Base-by-base conservation (phyloP, 805 yeast species). In the Kodamaea kaohsiungensis region DNA sequence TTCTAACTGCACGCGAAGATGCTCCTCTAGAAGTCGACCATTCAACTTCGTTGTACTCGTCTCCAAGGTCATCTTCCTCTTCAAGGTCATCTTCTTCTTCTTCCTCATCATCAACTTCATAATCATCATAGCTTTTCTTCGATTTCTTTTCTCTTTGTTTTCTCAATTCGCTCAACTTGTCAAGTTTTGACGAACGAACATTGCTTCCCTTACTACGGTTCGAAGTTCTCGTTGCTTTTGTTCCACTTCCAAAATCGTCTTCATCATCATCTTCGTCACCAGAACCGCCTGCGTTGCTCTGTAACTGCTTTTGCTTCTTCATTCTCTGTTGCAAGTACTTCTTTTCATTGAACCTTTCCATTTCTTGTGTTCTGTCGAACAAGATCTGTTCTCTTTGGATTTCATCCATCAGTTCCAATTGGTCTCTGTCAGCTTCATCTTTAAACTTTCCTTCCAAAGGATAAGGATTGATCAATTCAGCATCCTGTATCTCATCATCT, bases 371-470 rank as follows among this genome's bases (percentile, higher is more conserved):
- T 71, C 99, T 89, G 53, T 93, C 98, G 63, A 90, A 95, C 53
- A 95, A 80, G 53, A 91, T 83, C 61, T 88, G 86, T 75, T 95
- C 99, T 65, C 98, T 87, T 64, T 89, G 89, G 69, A 95, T 83
- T 76, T 95, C 99, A 53, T 93, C 96, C 85, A 95, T 80, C 48
- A 79, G 85, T 64, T 89, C 74, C 60, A 82, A 75, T 52, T 76
- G 70, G 1, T 74, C 84, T 56, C 89, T 81, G 71, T 95, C 99
- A 7, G 75, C 78, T 52, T 85, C 96, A 69, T 91, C 87, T 63
- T 86, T 89, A 75, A 86, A 95, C 65, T 90, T 91, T 7, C 96
- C 97, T 65, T 91, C 97, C 52, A 93, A 71, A 1, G 99, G 99
- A 67, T 92, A 95, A 8, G 98, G 99, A 63, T 88, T 87, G 46